Evolutionary conservation across 768 basidiomycete genomes (phyloP), one percentile per base, ranked within the genome.

Genomic region (Rhizopogon roseolus): DNA sequence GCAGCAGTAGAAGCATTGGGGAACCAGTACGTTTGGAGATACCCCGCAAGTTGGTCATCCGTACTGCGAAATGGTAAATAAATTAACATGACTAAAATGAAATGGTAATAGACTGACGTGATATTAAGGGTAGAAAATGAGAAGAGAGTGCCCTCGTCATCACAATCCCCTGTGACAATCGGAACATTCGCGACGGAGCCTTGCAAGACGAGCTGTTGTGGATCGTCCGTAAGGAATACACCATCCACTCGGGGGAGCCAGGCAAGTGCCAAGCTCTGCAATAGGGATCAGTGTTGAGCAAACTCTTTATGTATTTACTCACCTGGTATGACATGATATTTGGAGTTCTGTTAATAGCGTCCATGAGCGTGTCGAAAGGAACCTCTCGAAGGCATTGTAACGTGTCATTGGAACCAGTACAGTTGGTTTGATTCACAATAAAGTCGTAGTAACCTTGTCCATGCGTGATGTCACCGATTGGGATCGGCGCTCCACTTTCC

Each of bases 121-220:
- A 80, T 54, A 52, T 82, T 81, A 37, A 76, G 52, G 1, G 71
- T 78, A 2, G 78, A 67, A 6, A 78, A 57, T 3, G 78, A 69
- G 58, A 81, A 81, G 0, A 77, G 25, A 0, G 74, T 74, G 52
- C 73, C 75, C 54, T 76, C 74, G 36, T 77, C 76, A 48, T 76
- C 73, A 29, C 66, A 67, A 49, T 71, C 62, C 1, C 76, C 75
- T n/a, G 58, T 56, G 27, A 59, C 34, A 27, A 49, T 55, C 1
- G 52, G 53, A 22, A 54, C 16, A n/a, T 68, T 57, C 16, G 70
- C 67, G 13, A 71, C 66, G 9, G 57, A 62, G 16, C 76, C 76
- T 14, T 68, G 59, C 29, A 62, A 57, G 1, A 76, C 60, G 2
- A 73, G 63, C 5, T 52, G 43, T 36, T 67, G 58, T 0, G 74